phyloP scores from a whole-genome alignment of 2,329 filamentous ascomycete species.

The Thyridium curvatum region DNA sequence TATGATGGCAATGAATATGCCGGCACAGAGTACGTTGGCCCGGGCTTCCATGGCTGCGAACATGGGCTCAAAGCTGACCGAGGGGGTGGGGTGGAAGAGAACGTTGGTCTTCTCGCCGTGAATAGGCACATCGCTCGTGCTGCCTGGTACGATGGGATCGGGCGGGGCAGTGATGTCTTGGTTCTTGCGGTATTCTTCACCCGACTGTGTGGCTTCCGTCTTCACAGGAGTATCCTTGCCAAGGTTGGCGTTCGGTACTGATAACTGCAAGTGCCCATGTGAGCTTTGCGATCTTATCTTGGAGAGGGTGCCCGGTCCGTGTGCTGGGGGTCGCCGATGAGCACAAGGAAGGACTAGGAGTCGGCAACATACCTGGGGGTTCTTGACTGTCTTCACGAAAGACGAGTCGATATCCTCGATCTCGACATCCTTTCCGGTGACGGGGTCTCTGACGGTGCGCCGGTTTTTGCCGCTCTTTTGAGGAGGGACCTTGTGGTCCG shows the following conservation, averaged over 20 bases:
- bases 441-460: conserved; percentile 77
- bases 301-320: no score
- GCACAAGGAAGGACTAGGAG: neutral
- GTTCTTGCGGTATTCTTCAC: conserved; percentile 72
- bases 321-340: neutral
- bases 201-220: conserved; percentile 64
- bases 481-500: conserved; percentile 38
- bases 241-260: conserved; percentile 85
- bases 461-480: conserved; percentile 38
- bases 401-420: conserved; percentile 64
- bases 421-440: conserved; percentile 77
- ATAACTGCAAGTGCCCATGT: conserved; percentile 44
- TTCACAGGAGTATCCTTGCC: conserved; percentile 67
- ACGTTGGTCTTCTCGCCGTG: conserved; percentile 96
- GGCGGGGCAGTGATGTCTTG: conserved; percentile 91
- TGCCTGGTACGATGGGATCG: conserved; percentile 73
- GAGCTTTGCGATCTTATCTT: conserved; percentile 1
- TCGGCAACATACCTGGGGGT: conserved; percentile 54
- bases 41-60: conserved; percentile 69
- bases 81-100: conserved; percentile 89
- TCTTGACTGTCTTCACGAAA: conserved; percentile 62
- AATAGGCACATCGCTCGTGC: conserved; percentile 90
- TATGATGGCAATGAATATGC: conserved; percentile 67
- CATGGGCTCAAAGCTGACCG: conserved; percentile 84
- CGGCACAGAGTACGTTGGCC: conserved; percentile 63